Conservation (phyloP, 2,329 filamentous ascomycete species). For the Xylariomycetidae sp. region DNA sequence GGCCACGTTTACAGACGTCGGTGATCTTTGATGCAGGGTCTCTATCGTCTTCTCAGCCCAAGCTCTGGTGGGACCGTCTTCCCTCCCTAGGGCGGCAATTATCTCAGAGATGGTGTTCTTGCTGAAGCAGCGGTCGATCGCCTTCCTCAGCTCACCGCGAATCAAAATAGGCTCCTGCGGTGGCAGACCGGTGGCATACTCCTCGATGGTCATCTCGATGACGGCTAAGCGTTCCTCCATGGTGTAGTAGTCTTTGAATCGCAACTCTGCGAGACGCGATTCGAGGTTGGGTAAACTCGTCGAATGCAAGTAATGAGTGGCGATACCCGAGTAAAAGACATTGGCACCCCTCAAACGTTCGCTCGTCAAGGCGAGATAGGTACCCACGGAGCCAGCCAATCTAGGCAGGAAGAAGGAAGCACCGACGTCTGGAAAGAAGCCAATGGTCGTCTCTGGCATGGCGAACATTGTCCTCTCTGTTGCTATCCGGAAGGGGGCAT, state of each 20-base stretch:
- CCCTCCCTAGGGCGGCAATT: conserved; percentile 56
- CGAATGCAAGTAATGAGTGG: conserved; percentile 95
- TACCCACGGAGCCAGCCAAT: conserved; percentile 81
- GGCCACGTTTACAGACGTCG: conserved; percentile 80
- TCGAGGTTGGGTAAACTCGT: conserved; percentile 78
- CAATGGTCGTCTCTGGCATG: conserved; percentile 98
- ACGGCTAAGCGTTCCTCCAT: conserved; percentile 60
- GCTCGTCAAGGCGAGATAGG: conserved; percentile 89
- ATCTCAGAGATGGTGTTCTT: conserved; percentile 66
- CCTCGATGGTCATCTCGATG: conserved; percentile 85
- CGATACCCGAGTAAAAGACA: conserved; percentile 84
- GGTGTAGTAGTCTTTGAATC: conserved; percentile 73
- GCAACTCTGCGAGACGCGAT: conserved; percentile 79
- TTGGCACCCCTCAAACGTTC: conserved; percentile 77
- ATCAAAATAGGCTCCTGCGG: conserved; percentile 65
- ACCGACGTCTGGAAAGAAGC: conserved; percentile 97
- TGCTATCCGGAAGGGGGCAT: conserved; percentile 93
- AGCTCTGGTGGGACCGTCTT: conserved; percentile 48
- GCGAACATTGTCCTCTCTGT: conserved; percentile 94
- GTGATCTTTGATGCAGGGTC: conserved; percentile 74
- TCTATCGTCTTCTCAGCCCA: conserved; percentile 78
- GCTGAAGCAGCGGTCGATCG: conserved; percentile 81
- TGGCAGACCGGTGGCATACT: conserved; percentile 83
- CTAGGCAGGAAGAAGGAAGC: conserved; percentile 93
- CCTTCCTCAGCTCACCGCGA: conserved; percentile 64